Conservation (phyloP, 495 filamentous ascomycete genomes). For the Paragyromitra xinjiangensis region DNA sequence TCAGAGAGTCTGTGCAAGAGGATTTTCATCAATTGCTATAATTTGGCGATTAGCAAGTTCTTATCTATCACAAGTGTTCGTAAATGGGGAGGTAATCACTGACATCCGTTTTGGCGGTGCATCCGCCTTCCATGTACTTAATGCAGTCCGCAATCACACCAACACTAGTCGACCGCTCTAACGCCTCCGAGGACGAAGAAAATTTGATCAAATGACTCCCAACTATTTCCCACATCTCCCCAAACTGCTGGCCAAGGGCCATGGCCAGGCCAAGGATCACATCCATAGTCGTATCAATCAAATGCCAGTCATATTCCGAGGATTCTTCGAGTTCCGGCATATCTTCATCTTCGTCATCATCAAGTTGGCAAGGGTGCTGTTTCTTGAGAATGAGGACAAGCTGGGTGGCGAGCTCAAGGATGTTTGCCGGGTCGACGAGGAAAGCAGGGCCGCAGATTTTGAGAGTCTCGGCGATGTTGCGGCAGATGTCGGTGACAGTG, state of each 20-base stretch:
- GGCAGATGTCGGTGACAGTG: conserved; percentile 93
- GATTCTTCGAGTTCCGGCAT: conserved; percentile 76
- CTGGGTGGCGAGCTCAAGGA: conserved; percentile 59
- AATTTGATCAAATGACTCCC: conserved; percentile 89
- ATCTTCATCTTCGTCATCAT: conserved; percentile 76
- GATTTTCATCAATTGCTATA: conserved; percentile 72
- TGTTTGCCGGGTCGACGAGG: conserved; percentile 72
- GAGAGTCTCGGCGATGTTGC: conserved; percentile 89
- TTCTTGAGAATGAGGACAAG: conserved; percentile 80
- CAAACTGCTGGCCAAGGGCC: conserved; percentile 82
- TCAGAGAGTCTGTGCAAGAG: conserved; percentile 87
- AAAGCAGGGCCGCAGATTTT: conserved; percentile 91
- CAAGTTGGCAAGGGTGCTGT: conserved; percentile 89
- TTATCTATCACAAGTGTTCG: neutral
- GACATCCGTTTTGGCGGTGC: conserved; percentile 76
- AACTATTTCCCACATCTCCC: conserved; percentile 90
- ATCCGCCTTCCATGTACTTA: conserved; percentile 77
- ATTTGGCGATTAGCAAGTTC: conserved; percentile 13
- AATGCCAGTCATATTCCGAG: conserved; percentile 96
- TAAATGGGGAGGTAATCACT: conserved; percentile 4
- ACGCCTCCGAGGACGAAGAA: conserved; percentile 79
- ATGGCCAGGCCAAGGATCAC: conserved; percentile 82
- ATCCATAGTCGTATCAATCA: conserved; percentile 92
- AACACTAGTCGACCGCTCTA: conserved; percentile 86
- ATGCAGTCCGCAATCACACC: conserved; percentile 94